Base-by-base conservation (phyloP, 495 filamentous ascomycete species). In the Aspergillus wentii region DNA sequence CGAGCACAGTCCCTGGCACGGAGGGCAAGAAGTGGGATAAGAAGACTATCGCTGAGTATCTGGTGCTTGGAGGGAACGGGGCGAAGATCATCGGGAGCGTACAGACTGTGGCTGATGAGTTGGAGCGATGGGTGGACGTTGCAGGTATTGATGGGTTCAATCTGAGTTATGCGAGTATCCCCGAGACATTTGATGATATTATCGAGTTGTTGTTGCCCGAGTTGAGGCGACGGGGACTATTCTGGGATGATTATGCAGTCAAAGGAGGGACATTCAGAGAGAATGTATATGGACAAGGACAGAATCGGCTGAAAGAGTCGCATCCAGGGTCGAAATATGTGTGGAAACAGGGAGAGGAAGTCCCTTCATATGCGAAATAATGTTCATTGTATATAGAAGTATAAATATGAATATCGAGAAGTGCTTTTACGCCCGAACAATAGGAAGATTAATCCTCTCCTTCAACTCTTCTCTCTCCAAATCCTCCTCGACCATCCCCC, bases 121-220 rank as follows among this genome's bases (percentile, higher is more conserved):
- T 84, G 58, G 75, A 80, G 59, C 62, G 64, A 14, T 83, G 79
- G 80, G 61, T 78, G 8, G 49, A 63, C 11, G 71, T 81, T 33
- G 76, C 68, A 0, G 78, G 78, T 55, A 59, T 83, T 8, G 79
- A 84, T 54, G 79, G 78, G 8, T 83, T 82, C 41, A 82, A 80
- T 35, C 43, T 81, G 45, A 71, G 66, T 11, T 82, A 82, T 51
- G 72, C 72, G 9, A 71, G 74, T 33, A 61, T 76, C 30, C 80
- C 80, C 1, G 71, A 71, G 30, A 76, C 77, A 0, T 85, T 85
- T 60, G 66, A 75, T 35, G 80, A 82, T 55, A 64, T 82, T n/a
- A 71, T 78, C 38, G 64, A 73, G 37, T 47, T 68, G 22, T 44
- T 67, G 38, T 19, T 67, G 14, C 61, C 71, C n/a, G 59, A 74